Evolutionary conservation across 1,139 yeast species (phyloP), one percentile per base, ranked within the genome.

Genomic region (Scheffersomyces stambukii): DNA sequence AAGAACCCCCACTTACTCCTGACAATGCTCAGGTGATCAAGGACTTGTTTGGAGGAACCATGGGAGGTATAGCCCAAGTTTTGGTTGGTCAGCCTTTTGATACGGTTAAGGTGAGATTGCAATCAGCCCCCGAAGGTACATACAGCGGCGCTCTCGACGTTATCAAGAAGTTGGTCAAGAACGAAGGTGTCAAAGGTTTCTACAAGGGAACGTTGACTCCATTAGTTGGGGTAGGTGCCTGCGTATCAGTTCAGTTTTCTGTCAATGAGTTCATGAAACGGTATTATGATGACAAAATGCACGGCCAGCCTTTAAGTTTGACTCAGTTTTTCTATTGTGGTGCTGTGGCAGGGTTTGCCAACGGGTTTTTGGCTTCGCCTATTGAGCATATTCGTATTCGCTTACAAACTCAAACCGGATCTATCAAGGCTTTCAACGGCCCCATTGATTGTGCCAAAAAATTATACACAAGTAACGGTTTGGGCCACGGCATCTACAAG

Each of bases 71-170:
- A 25, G 88, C 96, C 10, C 97, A 89, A 59, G 96, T 89, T 9
- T 64, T 89, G 26, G 85, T 82, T n/a, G 96, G 96, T 18, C 96
- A 89, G 57, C 97, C 97, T 8, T 89, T 89, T 48, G 97, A 89
- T 54, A 85, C 95, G 8, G 85, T 93, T 26, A 89, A 88, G 56
- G 96, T 89, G 21, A 72, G 97, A 40, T 66, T 89, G 27, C 96
- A 89, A 50, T 80, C 91, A 6, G 86, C 94, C 1, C 77, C 86
- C 2, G 79, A 76, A 26, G 91, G 93, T 4, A 75, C 79, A 14
- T 84, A 84, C 44, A 60, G 61, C 9, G 86, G 88, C 4, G 81
- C 96, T 0, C 48, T 75, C 28, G 94, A 85, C 45, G 95, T 86
- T 5, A 77, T 86, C 22, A 73, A 71, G 46, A 73, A 77, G 45